Evolutionary conservation across 257 asterid species (phyloP), one percentile per base, ranked within the genome.

Genomic region (Gentiana dahurica): DNA sequence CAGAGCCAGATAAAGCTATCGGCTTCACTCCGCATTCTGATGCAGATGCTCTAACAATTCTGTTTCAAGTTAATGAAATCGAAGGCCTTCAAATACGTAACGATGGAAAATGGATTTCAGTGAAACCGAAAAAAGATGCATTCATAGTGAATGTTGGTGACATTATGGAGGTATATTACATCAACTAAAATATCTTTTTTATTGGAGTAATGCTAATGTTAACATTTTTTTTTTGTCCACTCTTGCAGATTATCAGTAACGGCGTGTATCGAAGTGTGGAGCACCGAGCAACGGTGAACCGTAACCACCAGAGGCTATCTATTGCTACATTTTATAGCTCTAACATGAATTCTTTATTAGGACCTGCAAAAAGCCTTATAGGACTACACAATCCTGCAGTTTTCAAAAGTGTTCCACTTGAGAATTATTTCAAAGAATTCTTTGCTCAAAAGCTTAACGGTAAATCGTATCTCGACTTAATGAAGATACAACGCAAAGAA

Each of bases 11-110:
- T 5, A 41, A 12, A 12, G 77, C 77, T 8, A 67, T 73, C 11
- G 89, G 85, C 46, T 65, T 81, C 53, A 66, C 60, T 32, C 79
- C 89, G 49, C 85, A 81, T 59, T 81, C 89, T 0, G 88, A 81
- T 48, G 85, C 82, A 1, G 88, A 54, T 64, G 82, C 80, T 44
- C 70, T 81, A 9, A 81, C 88, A 33, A 66, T 81, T 70, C 75
- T 78, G 1, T 65, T 71, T 50, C 88, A 81, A 68, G 70, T 81
- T 15, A 73, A 81, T 54, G 80, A 73, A 36, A 78, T 75, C 0
- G 75, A 66, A 10, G 85, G 85, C 48, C 82, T 81, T 61, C 79
- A 81, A 52, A 61, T 78, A 38, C 67, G 70, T 5, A 78, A 68
- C 47, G 77, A 75, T 46, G 81, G 79, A 5, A 62, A 52, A 34